These are phyloP conservation scores for Achaetomiella virescens DNA, from an alignment of 495 filamentous ascomycete genomes.

Conservation along the genomic window DNA sequence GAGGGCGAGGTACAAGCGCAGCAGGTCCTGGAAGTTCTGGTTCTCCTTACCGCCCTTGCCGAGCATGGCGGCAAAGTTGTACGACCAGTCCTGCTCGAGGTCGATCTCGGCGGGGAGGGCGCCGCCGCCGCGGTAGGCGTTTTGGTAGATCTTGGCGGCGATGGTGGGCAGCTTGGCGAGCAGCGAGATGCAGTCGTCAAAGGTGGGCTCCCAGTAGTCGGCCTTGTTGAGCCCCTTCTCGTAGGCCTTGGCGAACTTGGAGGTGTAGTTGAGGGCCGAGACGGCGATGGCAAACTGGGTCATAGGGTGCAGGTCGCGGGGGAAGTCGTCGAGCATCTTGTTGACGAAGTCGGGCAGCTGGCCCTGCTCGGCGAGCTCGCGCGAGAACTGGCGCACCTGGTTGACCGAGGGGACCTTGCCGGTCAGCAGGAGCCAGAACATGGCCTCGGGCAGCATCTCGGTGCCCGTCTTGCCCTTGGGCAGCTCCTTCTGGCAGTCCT, in stretches of 20 bases:
- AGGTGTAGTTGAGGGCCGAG: constrained; percentile 86
- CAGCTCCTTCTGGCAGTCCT: constrained; percentile 89
- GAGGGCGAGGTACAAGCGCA: constrained; percentile 88
- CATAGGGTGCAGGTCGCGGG: constrained; percentile 88
- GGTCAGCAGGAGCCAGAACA: constrained; percentile 98
- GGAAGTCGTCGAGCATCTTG: constrained; percentile 86
- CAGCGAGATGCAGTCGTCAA: constrained; percentile 89
- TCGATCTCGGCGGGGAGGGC: constrained; percentile 73
- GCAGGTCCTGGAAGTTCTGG: constrained; percentile 89
- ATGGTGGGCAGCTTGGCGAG: constrained; percentile 95
- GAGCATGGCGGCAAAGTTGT: constrained; percentile 96
- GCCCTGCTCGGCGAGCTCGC: constrained; percentile 81
- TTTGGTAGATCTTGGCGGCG: constrained; percentile 95
- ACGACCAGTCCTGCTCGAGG: constrained; percentile 84
- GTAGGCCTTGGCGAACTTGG: constrained; percentile 87
- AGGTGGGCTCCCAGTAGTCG: constrained; percentile 98
- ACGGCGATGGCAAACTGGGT: constrained; percentile 94
- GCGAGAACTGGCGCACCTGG: constrained; percentile 76
- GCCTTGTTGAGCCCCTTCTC: constrained; percentile 84
- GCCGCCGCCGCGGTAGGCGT: constrained; percentile 70
- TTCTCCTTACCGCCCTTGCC: constrained; percentile 82
- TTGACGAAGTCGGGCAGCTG: constrained; percentile 76
- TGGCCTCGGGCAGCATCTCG: constrained; percentile 98
- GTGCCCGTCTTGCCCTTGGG: constrained; percentile 89
- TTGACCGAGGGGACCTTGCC: constrained; percentile 78